Percentiles rank a stretch among this genome's conserved stretches.
Evolutionary conservation across 805 yeast genomes (phyloP).

Genomic region (Starmerella vaccinii): DNA sequence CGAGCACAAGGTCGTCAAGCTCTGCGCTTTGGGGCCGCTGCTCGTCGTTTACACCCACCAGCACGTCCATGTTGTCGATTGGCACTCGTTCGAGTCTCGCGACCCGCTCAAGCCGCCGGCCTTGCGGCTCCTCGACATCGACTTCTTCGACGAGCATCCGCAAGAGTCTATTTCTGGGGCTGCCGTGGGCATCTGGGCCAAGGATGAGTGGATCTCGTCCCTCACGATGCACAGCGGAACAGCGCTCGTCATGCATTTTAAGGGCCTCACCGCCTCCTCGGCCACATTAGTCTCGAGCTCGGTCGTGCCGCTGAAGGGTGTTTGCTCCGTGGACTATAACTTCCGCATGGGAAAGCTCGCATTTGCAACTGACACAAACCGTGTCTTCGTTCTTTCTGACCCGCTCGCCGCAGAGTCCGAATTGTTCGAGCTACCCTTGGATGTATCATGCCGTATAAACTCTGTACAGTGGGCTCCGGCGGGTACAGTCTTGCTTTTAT

Average conservation of each 20-base stretch:
- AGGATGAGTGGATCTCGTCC: constrained; percentile 7
- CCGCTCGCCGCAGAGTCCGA: background rate
- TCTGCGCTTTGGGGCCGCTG: constrained; percentile 13
- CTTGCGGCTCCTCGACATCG: background rate
- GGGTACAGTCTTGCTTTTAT: constrained; percentile 30
- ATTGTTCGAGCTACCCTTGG: constrained; percentile 11
- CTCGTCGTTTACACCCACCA: constrained; percentile 11
- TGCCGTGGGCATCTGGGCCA: background rate
- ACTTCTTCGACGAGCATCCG: background rate
- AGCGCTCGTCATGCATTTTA: background rate
- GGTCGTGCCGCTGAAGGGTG: constrained; percentile 5
- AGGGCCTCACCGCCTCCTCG: background rate
- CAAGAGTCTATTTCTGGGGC: background rate
- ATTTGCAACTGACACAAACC: constrained; percentile 26
- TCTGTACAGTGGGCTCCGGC: constrained; percentile 33
- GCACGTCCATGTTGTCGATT: constrained; percentile 11
- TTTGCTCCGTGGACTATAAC: constrained; percentile 33
- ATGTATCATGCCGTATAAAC: constrained; percentile 11
- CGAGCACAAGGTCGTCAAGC: constrained; percentile 7
- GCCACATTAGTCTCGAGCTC: background rate
- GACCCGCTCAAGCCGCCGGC: constrained; percentile 27
- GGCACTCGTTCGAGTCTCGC: constrained; percentile 25
- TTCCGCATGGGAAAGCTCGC: constrained; percentile 36
- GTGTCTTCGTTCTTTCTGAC: constrained; percentile 4
- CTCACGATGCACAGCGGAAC: background rate